Conservation (phyloP, 371 early-diverging fungal genomes). For the Actinomucor elegans region DNA sequence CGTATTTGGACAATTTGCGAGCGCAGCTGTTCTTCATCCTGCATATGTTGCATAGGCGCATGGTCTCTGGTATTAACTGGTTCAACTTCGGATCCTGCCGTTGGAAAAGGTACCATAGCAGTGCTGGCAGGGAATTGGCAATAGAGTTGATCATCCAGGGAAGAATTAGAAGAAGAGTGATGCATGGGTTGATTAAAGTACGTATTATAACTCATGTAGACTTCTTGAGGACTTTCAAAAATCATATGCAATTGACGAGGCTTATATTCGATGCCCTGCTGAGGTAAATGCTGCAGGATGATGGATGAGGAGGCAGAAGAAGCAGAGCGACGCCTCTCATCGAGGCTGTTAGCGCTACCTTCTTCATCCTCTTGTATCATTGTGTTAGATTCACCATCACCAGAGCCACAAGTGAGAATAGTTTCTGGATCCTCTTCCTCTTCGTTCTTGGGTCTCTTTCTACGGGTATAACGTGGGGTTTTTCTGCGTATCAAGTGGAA, state of each 20-base stretch:
- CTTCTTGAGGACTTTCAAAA: constrained; percentile 8
- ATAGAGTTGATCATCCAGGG: background rate
- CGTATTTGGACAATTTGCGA: constrained; percentile 7
- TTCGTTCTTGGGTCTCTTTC: constrained; percentile 16
- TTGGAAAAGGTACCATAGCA: background rate
- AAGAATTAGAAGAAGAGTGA: background rate
- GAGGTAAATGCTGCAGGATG: constrained; percentile 3
- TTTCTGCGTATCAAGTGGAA: constrained; percentile 46
- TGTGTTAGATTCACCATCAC: constrained; percentile 9
- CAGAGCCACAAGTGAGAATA: constrained; percentile 11
- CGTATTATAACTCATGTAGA: background rate
- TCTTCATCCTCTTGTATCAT: background rate
- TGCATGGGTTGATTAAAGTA: background rate
- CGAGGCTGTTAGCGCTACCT: background rate
- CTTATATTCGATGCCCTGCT: constrained; percentile 7
- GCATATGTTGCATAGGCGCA: background rate
- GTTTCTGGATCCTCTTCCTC: constrained; percentile 21
- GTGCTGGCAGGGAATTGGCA: background rate
- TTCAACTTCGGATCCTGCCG: background rate
- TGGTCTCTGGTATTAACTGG: background rate
- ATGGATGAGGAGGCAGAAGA: constrained; percentile 17
- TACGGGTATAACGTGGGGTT: constrained; percentile 35
- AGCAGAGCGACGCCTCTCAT: constrained; percentile 15
- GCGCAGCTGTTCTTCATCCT: constrained; percentile 11
- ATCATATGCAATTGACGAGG: constrained; percentile 7